Evolutionary conservation across 306 rosid genomes (phyloP), one percentile per base, ranked within the genome.

Genomic region (Echinosophora koreensis): DNA sequence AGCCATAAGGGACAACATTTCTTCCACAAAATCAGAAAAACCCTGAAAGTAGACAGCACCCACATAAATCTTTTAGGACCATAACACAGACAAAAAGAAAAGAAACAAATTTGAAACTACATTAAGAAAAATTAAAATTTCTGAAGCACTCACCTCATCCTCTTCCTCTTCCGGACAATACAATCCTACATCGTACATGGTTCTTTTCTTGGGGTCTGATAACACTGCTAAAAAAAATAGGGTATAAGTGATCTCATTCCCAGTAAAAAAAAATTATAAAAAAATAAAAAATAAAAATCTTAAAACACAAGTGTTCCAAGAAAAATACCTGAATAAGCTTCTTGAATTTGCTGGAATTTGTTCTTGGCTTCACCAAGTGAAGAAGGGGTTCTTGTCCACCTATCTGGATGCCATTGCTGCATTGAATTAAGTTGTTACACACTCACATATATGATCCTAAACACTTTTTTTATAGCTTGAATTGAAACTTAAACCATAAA

Each of bases 351-450:
- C 80, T 91, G 98, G 77, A 94, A 91, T 34, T 81, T 94, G 9
- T 52, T 74, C 34, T 91, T 91, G 38, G 98, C 93, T 75, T 86
- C 85, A 17, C 80, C 84, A 54, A 86, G 42, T 6, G 85, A 58
- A 57, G 89, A 89, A 69, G 98, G 96, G 0, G 79, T 76, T 73
- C 81, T 84, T 16, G 90, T 79, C 88, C 96, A 90, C 61, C 83
- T 81, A 85, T 94, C 98, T 0, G 98, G 98, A 80, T 94, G 98
- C 96, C 97, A 94, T 77, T 73, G 88, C 96, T 92, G 78, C 85
- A 82, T 51, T 17, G 42, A 38, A 77, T 41, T 42, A 11, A 17
- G 32, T 72, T 30, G 3, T 30, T 30, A 54, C 50, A 67, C 22
- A 27, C 13, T 11, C 14, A 22, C n/a, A 44, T 44, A 10, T 30